phyloP scores from a whole-genome alignment of 164 flowering plant species.

The Vitis labrusca region DNA sequence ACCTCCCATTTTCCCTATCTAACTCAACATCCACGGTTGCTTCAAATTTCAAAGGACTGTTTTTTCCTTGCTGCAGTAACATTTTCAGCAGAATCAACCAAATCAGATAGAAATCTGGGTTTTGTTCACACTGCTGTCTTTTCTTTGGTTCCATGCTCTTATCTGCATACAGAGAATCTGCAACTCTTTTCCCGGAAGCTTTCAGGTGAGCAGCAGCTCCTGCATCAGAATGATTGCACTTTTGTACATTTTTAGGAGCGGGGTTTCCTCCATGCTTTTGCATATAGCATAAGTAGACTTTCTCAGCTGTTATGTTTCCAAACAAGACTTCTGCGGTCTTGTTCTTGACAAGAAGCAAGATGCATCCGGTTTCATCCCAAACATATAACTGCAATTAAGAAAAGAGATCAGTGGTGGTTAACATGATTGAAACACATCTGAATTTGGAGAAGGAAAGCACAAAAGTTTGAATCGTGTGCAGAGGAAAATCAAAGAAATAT shows the following conservation, averaged over 20 bases:
- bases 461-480: background rate
- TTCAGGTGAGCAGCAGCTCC: background rate
- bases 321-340: conserved; percentile 73
- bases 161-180: conserved; percentile 1
- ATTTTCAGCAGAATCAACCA: conserved; percentile 66
- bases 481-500: no score
- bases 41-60: conserved; percentile 60
- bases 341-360: conserved; percentile 63
- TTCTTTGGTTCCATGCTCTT: conserved; percentile 13
- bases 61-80: conserved; percentile 50
- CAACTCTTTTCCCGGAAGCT: conserved; percentile 4
- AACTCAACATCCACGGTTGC: conserved; percentile 34
- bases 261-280: conserved; percentile 6
- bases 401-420: background rate
- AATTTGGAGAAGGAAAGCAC: background rate
- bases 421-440: background rate
- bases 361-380: conserved; percentile 57
- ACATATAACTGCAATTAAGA: conserved; percentile 60
- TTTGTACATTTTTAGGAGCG: background rate
- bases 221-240: conserved; percentile 9
- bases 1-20: conserved; percentile 53
- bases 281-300: conserved; percentile 38
- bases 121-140: conserved; percentile 6
- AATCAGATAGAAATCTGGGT: conserved; percentile 38
- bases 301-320: conserved; percentile 69